Evolutionary conservation across 78 protist genomes (phyloP).

Genomic region (Dictyostelium brefeldianum): DNA sequence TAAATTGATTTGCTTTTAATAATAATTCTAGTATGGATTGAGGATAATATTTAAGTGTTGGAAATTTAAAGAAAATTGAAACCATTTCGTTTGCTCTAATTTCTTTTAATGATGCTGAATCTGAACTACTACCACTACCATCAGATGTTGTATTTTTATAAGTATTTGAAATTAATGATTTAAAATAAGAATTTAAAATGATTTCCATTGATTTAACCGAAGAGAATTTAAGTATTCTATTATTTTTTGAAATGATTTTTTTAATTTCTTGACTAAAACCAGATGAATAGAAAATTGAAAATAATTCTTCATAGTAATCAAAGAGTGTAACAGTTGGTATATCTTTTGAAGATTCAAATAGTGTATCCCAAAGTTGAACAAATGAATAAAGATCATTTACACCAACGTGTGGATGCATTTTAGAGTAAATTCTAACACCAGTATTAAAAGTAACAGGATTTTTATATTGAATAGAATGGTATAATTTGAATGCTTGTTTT

Average conservation of each 20-base stretch:
- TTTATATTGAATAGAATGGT: neutral
- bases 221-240: neutral
- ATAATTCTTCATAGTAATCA: neutral
- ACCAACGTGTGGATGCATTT: conserved; percentile 4
- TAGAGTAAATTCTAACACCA: neutral
- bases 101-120: neutral
- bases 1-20: neutral
- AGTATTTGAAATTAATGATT: neutral
- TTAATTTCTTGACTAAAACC: neutral
- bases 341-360: neutral
- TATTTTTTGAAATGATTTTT: neutral
- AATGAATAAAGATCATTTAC: neutral
- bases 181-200: neutral
- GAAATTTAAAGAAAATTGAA: neutral
- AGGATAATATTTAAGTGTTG: neutral
- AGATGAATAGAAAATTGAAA: neutral
- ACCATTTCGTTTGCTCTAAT: neutral
- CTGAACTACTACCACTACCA: neutral
- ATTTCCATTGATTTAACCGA: neutral
- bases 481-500: conserved; percentile 5
- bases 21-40: neutral
- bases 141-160: no score
- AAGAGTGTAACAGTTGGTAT: neutral
- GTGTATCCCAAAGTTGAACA: neutral
- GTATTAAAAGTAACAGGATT: neutral